Percentiles rank a stretch among this genome's conserved stretches.
phyloP scores from a whole-genome alignment of 2,329 filamentous ascomycete genomes.

The Pyrenophora graminea region DNA sequence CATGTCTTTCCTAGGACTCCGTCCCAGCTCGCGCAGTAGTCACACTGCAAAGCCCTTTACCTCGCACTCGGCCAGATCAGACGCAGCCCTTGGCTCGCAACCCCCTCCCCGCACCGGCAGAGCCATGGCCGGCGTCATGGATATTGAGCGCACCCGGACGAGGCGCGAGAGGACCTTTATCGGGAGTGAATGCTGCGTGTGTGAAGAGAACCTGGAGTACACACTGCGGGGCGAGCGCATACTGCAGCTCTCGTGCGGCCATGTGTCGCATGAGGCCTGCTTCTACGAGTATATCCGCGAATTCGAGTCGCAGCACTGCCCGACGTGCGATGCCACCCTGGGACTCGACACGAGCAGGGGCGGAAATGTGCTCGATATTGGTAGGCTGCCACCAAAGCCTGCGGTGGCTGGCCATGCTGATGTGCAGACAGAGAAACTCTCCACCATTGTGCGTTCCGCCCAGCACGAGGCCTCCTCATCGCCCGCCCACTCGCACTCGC shows the following conservation, averaged over 20 bases:
- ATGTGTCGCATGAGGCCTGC: slow-evolving; percentile 96
- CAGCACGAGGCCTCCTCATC: slow-evolving; percentile 62
- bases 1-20: slow-evolving; percentile 49
- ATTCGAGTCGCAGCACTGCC: slow-evolving; percentile 91
- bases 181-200: slow-evolving; percentile 91
- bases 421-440: slow-evolving; percentile 78
- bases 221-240: slow-evolving; percentile 92
- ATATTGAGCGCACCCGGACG: slow-evolving; percentile 75
- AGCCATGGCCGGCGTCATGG: slow-evolving; percentile 68
- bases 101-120: slow-evolving; percentile 40
- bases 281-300: slow-evolving; percentile 99
- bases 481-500: not conserved
- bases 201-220: slow-evolving; percentile 94
- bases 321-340: slow-evolving; percentile 87
- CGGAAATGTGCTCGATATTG: slow-evolving; percentile 82
- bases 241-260: slow-evolving; percentile 92
- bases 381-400: slow-evolving; percentile 55
- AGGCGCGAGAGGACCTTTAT: slow-evolving; percentile 93
- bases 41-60: slow-evolving; percentile 27
- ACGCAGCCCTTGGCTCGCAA: slow-evolving; percentile 33
- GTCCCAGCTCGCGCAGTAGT: slow-evolving; percentile 44
- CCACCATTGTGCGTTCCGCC: slow-evolving; percentile 84
- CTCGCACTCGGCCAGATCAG: slow-evolving; percentile 28
- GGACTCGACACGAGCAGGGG: slow-evolving; percentile 90
- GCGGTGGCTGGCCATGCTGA: slow-evolving; percentile 20